Conservation (phyloP, 208 protist genomes). For the Phytomonas francai region DNA sequence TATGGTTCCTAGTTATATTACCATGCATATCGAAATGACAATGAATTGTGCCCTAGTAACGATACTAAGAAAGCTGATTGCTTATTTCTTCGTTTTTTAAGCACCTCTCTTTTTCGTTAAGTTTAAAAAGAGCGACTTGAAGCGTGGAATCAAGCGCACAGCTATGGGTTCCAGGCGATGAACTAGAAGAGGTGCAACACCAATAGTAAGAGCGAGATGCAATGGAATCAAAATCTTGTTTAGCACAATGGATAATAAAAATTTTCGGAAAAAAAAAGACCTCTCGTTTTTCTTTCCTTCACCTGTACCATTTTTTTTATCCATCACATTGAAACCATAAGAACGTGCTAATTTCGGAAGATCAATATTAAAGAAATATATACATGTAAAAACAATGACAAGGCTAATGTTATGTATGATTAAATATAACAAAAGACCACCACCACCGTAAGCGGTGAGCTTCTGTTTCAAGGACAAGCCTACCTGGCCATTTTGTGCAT, state of each 20-base stretch:
- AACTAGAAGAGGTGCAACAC: slow-evolving; percentile 53
- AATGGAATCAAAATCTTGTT: slow-evolving; percentile 79
- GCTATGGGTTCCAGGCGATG: slow-evolving; percentile 66
- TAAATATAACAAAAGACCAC: slow-evolving; percentile 69
- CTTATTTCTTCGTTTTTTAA: background rate
- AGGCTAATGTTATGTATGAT: slow-evolving; percentile 65
- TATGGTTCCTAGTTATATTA: background rate
- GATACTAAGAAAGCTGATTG: background rate
- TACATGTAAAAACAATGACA: slow-evolving; percentile 43
- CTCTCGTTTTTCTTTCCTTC: slow-evolving; percentile 16
- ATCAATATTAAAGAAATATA: slow-evolving; percentile 72
- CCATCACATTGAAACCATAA: slow-evolving; percentile 61
- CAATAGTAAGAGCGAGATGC: slow-evolving; percentile 56
- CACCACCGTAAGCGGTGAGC: slow-evolving; percentile 67
- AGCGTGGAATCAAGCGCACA: slow-evolving; percentile 22
- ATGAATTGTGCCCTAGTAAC: background rate
- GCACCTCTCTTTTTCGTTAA: background rate
- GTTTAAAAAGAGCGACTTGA: background rate
- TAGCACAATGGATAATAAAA: slow-evolving; percentile 53
- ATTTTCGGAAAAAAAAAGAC: slow-evolving; percentile 59
- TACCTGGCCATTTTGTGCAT: slow-evolving; percentile 7
- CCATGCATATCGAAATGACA: background rate
- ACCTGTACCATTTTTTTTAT: slow-evolving; percentile 16
- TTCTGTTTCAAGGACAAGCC: slow-evolving; percentile 44
- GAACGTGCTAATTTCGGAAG: slow-evolving; percentile 46